These are phyloP conservation scores for Cornus suecica DNA, from an alignment of 148 eudicot species.

Conservation along the genomic window DNA sequence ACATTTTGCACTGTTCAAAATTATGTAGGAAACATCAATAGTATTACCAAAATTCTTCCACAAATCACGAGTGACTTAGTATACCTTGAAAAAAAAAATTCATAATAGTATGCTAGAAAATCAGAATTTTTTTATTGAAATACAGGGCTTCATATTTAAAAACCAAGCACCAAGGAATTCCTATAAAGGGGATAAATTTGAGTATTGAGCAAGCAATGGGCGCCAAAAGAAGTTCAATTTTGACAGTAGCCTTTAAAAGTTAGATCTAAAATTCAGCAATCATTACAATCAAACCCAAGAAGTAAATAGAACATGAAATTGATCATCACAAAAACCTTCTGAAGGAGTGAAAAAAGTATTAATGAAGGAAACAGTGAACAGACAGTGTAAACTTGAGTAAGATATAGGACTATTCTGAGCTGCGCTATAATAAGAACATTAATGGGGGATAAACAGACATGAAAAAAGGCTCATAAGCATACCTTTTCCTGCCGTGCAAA, in stretches of 20 bases:
- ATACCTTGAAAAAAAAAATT: background rate
- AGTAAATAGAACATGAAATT: background rate
- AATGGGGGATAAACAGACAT: background rate
- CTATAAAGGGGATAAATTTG: too few relatives aligned
- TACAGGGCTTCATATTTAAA: background rate
- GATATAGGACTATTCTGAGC: background rate
- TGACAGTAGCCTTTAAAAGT: background rate
- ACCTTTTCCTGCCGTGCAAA: slow-evolving; percentile 81
- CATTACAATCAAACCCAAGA: background rate
- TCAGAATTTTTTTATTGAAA: background rate
- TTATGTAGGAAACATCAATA: background rate
- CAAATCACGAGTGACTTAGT: background rate
- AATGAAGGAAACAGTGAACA: background rate
- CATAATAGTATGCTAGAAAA: background rate
- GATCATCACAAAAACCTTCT: background rate
- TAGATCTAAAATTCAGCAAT: background rate
- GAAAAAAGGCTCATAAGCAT: background rate
- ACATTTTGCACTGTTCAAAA: too few relatives aligned
- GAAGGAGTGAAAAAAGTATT: background rate
- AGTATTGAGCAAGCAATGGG: background rate
- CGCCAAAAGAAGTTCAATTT: background rate
- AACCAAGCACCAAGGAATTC: too few relatives aligned
- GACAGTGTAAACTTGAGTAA: slow-evolving; percentile 1
- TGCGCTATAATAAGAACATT: background rate
- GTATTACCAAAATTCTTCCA: too few relatives aligned